Conservation (phyloP, 2,329 filamentous ascomycete species). For the Torrubiellomyces zombiae region DNA sequence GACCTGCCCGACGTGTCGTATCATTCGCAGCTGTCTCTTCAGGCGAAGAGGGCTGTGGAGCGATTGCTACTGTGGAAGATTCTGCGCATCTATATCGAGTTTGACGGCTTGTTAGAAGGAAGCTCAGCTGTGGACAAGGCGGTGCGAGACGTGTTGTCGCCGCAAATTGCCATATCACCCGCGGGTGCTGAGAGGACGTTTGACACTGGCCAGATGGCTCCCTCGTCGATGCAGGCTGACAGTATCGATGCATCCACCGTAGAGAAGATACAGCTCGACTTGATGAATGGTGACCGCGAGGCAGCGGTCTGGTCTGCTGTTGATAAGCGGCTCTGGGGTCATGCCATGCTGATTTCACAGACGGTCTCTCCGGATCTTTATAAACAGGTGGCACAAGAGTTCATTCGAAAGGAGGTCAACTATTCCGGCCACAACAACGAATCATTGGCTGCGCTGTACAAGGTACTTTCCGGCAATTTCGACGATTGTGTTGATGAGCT, state of each 20-base stretch:
- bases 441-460: slow-evolving; percentile 79
- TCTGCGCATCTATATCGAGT: slow-evolving; percentile 62
- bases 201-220: slow-evolving; percentile 8
- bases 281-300: slow-evolving; percentile 71
- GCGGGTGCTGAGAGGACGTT: slow-evolving; percentile 12
- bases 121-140: slow-evolving; percentile 54
- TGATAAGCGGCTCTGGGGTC: slow-evolving; percentile 88
- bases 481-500: slow-evolving; percentile 94
- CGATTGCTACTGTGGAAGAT: slow-evolving; percentile 79
- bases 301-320: slow-evolving; percentile 87
- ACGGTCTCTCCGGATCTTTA: slow-evolving; percentile 68
- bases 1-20: slow-evolving; percentile 31
- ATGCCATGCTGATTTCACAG: slow-evolving; percentile 78
- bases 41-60: slow-evolving; percentile 60
- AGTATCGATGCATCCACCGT: slow-evolving; percentile 52
- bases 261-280: slow-evolving; percentile 52
- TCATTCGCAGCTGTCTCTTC: slow-evolving; percentile 33
- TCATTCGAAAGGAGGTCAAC: slow-evolving; percentile 88
- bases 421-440: slow-evolving; percentile 64
- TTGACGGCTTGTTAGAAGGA: slow-evolving; percentile 70
- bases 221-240: slow-evolving; percentile 37
- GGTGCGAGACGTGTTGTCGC: slow-evolving; percentile 58
- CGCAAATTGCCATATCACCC: slow-evolving; percentile 20
- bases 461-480: slow-evolving; percentile 82
- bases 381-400: slow-evolving; percentile 88